Base-by-base conservation (phyloP, 2,329 filamentous ascomycete species). In the Zasmidium cellare region DNA sequence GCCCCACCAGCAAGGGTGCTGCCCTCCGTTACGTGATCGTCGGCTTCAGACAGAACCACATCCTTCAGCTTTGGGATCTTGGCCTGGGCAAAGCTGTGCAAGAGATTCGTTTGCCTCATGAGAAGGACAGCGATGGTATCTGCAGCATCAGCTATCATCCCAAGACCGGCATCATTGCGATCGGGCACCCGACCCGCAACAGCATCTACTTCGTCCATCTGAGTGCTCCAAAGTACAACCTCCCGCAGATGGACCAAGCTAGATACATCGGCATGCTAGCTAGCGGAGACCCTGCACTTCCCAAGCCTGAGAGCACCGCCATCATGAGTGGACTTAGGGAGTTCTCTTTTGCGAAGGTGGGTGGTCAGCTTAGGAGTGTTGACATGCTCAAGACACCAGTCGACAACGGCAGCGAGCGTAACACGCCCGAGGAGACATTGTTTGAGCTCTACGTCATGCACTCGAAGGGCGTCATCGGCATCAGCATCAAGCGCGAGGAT, bases 381-480 rank as follows among this genome's bases (percentile, higher is more conserved):
- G 92, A 96, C 69, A 91, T 99, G 69, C 83, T 97, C 23, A 86
- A 87, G 68, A 87, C 82, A 66, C 86, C 89, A 20, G 68, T 71
- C n/a, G 65, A 71, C 11, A 65, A 69, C 31, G 84, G 87, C 55
- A 83, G 85, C 61, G 80, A 80, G 60, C 68, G 74, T 22, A 74
- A 76, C 19, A 76, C 79, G 1, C 87, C 88, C 20, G 89, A 94
- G 63, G 85, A 85, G 16, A 86, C 88, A 0, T 78, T 97, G 14
- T 97, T 99, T 69, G 94, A 99, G 78, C 82, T 99, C 9, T 99
- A 99, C 72, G 89, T 91, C 28, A 96, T 97, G 88, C 93, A 99
- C 75, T 97, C 94, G 11, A 96, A 92, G 77, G 94, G 94, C 60
- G 92, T 97, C n/a, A 92, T 92, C 18, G 93, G 90, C 68, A 74